Evolutionary conservation across 106 monocot species (phyloP).

Genomic region (Dioscorea alata): DNA sequence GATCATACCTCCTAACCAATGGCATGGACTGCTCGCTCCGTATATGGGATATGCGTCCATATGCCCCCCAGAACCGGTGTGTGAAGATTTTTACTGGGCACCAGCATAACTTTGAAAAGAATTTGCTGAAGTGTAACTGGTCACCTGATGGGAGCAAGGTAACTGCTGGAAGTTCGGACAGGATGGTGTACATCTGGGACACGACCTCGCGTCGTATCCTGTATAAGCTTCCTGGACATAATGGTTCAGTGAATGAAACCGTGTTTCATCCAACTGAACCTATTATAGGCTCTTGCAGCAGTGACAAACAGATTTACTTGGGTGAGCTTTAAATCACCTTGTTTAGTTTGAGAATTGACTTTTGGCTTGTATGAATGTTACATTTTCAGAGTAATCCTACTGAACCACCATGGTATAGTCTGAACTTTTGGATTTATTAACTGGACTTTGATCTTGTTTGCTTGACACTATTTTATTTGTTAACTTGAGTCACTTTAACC

Average conservation of each 20-base stretch:
- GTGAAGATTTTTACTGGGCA: conserved; percentile 95
- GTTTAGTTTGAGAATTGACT: no score
- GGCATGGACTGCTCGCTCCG: conserved; percentile 87
- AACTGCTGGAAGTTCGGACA: conserved; percentile 84
- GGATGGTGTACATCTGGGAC: conserved; percentile 99
- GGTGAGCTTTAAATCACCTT: conserved; percentile 51
- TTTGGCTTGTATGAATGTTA: no score
- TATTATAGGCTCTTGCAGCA: conserved; percentile 85
- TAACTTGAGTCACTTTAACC: no score
- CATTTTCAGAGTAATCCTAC: no score
- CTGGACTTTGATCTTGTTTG: no score
- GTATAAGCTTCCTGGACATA: conserved; percentile 96
- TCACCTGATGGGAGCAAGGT: conserved; percentile 93
- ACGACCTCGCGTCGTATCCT: conserved; percentile 87
- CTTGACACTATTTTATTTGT: no score
- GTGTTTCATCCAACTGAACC: conserved; percentile 90
- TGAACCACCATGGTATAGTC: no score
- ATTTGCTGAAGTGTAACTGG: conserved; percentile 83
- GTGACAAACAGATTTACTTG: conserved; percentile 93
- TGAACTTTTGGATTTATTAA: no score
- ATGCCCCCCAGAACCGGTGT: conserved; percentile 92
- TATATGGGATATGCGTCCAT: conserved; percentile 99
- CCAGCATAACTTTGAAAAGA: conserved; percentile 98
- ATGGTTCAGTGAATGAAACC: conserved; percentile 96
- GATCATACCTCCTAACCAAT: conserved; percentile 91